These are phyloP conservation scores for Cyberlindnera amylophila DNA, from an alignment of 805 yeast species.

Conservation along the genomic window DNA sequence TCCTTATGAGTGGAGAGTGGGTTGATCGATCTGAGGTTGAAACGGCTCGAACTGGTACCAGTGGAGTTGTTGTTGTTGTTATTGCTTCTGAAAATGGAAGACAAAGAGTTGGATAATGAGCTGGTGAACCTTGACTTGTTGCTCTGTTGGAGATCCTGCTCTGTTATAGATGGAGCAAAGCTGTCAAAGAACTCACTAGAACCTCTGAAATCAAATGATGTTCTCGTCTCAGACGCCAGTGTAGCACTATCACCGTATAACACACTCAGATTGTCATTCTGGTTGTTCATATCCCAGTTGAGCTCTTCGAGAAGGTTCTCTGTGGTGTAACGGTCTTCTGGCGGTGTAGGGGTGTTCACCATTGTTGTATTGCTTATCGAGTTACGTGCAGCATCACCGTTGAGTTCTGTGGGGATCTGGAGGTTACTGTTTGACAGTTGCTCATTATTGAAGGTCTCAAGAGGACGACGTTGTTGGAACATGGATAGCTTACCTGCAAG, in stretches of 20 bases:
- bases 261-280: conserved; percentile 11
- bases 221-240: conserved; percentile 24
- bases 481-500: conserved; percentile 4
- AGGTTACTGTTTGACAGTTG: neutral
- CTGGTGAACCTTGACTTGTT: conserved; percentile 15
- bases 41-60: conserved; percentile 18
- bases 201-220: conserved; percentile 35
- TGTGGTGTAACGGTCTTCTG: conserved; percentile 13
- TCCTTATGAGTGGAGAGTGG: conserved; percentile 28
- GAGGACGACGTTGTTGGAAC: conserved; percentile 5
- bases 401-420: too few relatives aligned
- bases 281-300: conserved; percentile 11
- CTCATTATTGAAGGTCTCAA: conserved; percentile 1
- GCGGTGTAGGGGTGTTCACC: conserved; percentile 15
- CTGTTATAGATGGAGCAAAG: conserved; percentile 17
- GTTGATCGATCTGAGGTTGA: conserved; percentile 35
- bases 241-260: conserved; percentile 22
- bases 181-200: conserved; percentile 43
- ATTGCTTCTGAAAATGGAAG: conserved; percentile 24
- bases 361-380: conserved; percentile 10
- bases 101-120: conserved; percentile 21
- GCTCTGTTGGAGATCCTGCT: conserved; percentile 7
- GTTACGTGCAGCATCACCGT: neutral
- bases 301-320: conserved; percentile 16
- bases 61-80: conserved; percentile 10